These are phyloP conservation scores for Colletotrichum sp. DNA, from an alignment of 2,329 filamentous ascomycete genomes.

Conservation along the genomic window DNA sequence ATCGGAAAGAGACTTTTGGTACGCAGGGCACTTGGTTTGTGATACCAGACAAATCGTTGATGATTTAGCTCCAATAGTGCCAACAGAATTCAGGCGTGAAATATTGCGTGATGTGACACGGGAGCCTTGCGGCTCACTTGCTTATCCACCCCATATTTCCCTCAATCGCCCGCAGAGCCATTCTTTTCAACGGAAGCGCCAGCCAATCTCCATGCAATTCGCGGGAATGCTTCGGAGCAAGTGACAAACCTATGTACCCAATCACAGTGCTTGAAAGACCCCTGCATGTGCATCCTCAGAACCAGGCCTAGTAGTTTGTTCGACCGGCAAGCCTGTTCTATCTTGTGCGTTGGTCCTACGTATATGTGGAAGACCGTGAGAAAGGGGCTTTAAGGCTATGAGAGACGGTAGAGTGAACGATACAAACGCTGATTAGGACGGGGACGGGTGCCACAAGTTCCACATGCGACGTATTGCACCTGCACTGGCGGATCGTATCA, in stretches of 20 bases:
- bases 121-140: neutral
- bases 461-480: neutral
- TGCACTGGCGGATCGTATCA: neutral
- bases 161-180: neutral
- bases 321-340: neutral
- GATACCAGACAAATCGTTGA: neutral
- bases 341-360: neutral
- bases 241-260: neutral
- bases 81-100: neutral
- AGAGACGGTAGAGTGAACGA: neutral
- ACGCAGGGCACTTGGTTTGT: fast-evolving
- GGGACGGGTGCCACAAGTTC: fast-evolving
- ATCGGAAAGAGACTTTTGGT: neutral
- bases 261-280: neutral
- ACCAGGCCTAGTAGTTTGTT: neutral
- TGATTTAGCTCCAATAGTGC: neutral
- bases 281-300: neutral
- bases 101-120: neutral
- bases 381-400: neutral
- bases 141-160: neutral
- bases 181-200: neutral
- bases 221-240: neutral
- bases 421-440: neutral
- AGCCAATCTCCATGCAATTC: neutral
- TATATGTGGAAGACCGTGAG: neutral